phyloP scores from a whole-genome alignment of 208 protist species.

The Angomonas ambiguus region DNA sequence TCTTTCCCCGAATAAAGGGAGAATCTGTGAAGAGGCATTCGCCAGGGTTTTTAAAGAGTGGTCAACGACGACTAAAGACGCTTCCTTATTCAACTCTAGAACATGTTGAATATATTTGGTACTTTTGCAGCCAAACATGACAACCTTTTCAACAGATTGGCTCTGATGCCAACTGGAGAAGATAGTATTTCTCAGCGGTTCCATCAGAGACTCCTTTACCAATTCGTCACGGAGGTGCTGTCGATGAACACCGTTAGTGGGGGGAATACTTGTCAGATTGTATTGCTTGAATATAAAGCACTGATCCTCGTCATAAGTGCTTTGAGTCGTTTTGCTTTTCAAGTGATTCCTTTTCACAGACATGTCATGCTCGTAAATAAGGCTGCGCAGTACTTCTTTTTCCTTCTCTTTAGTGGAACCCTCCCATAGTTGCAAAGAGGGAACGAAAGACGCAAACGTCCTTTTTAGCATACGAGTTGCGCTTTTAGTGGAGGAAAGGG shows the following conservation, averaged over 20 bases:
- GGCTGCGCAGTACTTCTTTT: conserved; percentile 14
- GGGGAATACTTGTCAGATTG: conserved; percentile 41
- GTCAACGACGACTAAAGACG: conserved; percentile 62
- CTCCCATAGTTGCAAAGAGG: neutral
- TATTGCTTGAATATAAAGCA: conserved; percentile 46
- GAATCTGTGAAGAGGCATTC: conserved; percentile 29
- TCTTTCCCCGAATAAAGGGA: conserved; percentile 21
- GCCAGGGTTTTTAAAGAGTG: conserved; percentile 44
- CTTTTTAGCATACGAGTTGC: neutral
- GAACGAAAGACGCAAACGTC: neutral
- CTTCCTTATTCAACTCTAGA: conserved; percentile 21
- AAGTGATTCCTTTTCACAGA: conserved; percentile 27
- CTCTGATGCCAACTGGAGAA: conserved; percentile 24
- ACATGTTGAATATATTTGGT: conserved; percentile 47
- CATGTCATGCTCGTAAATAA: conserved; percentile 33
- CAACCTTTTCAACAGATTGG: conserved; percentile 15
- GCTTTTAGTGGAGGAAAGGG: neutral
- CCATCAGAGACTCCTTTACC: conserved; percentile 10
- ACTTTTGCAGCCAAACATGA: conserved; percentile 64
- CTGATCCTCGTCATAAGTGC: conserved; percentile 38
- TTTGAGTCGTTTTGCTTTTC: conserved; percentile 19
- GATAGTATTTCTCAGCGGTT: conserved; percentile 11
- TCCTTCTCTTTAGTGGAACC: conserved; percentile 14
- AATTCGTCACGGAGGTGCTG: conserved; percentile 32
- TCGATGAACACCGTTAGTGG: conserved; percentile 38